phyloP scores from a whole-genome alignment of 768 basidiomycete genomes.

The Tricholoma sp. region DNA sequence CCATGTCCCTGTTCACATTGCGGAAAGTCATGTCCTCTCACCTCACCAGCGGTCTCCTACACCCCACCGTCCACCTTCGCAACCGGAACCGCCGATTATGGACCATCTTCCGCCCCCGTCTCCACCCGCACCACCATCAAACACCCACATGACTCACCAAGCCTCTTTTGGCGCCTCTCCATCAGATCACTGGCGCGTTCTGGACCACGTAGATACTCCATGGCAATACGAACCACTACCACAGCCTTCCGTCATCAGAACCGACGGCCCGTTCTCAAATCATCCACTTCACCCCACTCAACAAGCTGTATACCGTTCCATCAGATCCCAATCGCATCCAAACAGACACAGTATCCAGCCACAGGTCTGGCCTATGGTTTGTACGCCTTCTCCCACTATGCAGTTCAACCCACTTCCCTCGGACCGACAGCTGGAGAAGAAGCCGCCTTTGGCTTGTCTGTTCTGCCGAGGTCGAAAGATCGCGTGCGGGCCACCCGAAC shows the following conservation, averaged over 20 bases:
- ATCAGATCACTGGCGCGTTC: not conserved
- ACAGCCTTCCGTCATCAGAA: not conserved
- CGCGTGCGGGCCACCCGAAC: constrained; percentile 56
- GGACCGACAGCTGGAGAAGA: constrained; percentile 37
- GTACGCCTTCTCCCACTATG: constrained; percentile 16
- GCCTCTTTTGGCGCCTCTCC: not conserved
- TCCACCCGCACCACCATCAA: not conserved
- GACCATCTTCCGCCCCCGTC: constrained; percentile 15
- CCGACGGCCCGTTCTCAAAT: not conserved
- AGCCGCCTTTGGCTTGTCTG: constrained; percentile 58
- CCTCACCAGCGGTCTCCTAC: constrained; percentile 4
- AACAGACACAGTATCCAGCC: constrained; percentile 3
- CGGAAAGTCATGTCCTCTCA: constrained; percentile 1
- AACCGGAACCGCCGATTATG: constrained; percentile 9
- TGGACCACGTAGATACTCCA: not conserved
- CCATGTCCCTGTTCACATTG: not conserved
- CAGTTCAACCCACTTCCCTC: constrained; percentile 23
- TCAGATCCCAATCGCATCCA: not conserved
- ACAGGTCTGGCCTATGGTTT: constrained; percentile 10
- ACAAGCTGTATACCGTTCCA: not conserved
- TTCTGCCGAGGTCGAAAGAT: constrained; percentile 69
- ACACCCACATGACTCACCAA: not conserved
- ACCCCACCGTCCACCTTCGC: constrained; percentile 1
- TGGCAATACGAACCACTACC: constrained; percentile 1
- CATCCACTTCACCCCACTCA: not conserved